Percentiles rank a stretch among this genome's conserved stretches.
Evolutionary conservation across 2,329 filamentous ascomycete species (phyloP).

Genomic region (Orbilia brochopaga): DNA sequence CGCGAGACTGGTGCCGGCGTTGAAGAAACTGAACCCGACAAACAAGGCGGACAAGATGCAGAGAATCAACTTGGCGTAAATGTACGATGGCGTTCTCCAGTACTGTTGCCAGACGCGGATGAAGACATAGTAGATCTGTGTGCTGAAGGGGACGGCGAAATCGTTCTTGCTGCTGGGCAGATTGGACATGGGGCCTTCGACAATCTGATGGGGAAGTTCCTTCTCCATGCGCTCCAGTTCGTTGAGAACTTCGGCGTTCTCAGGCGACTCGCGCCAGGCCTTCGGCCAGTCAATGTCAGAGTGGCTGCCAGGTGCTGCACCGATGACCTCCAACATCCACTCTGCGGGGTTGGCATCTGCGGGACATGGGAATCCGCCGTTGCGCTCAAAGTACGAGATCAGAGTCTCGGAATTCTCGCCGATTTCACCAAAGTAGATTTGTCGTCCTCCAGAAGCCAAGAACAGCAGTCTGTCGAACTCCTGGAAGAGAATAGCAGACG

Average conservation of each 20-base stretch:
- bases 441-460: constrained; percentile 76
- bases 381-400: constrained; percentile 67
- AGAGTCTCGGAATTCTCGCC: constrained; percentile 74
- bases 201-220: constrained; percentile 43
- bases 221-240: constrained; percentile 61
- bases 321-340: constrained; percentile 86
- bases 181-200: constrained; percentile 51
- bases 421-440: constrained; percentile 86
- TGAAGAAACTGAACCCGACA: constrained; percentile 81
- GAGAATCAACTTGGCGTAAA: constrained; percentile 79
- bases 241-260: constrained; percentile 60
- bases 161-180: constrained; percentile 71
- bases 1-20: constrained; percentile 72
- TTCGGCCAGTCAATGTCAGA: constrained; percentile 60
- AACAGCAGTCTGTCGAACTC: constrained; percentile 84
- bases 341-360: constrained; percentile 67
- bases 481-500: constrained; percentile 83
- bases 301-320: constrained; percentile 62
- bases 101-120: constrained; percentile 85
- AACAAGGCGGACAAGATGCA: constrained; percentile 70
- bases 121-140: constrained; percentile 72
- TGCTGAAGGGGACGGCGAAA: constrained; percentile 76
- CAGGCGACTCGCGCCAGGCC: constrained; percentile 61
- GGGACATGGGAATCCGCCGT: constrained; percentile 67
- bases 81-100: constrained; percentile 87